These are phyloP conservation scores for Colletotrichum melonis DNA, from an alignment of 2,329 filamentous ascomycete species.

Conservation along the genomic window DNA sequence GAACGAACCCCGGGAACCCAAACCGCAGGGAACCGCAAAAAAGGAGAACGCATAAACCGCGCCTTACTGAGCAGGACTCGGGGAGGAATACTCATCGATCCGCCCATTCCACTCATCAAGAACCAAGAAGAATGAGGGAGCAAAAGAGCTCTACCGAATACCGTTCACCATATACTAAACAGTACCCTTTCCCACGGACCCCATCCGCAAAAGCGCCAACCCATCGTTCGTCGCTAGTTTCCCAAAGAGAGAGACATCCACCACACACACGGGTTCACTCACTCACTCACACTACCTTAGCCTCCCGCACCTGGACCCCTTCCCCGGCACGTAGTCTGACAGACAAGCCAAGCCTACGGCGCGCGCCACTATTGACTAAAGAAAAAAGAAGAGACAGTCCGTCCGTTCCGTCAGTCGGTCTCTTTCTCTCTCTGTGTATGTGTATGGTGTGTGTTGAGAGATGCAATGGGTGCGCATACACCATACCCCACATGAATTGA, in stretches of 20 bases:
- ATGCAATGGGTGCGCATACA: neutral
- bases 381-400: too few species aligned
- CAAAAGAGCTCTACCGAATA: neutral
- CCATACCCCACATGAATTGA: neutral
- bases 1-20: neutral
- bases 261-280: neutral
- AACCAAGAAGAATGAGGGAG: neutral
- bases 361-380: neutral
- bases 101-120: neutral
- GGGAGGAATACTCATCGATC: neutral
- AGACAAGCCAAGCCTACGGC: neutral
- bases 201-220: neutral
- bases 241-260: neutral
- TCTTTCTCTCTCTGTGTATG: neutral
- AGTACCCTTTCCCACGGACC: neutral
- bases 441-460: neutral
- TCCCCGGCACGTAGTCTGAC: neutral
- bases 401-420: neutral
- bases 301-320: slow-evolving; percentile 14
- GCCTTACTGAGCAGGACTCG: neutral
- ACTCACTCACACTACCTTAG: neutral
- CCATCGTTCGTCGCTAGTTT: neutral
- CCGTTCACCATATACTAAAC: neutral
- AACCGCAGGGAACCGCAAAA: neutral
- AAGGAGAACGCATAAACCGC: neutral